A percentile compares a stretch with the other conserved stretches of the same genome.
Conservation (phyloP, 2,329 filamentous ascomycete species). For the Laburnicola sp. region DNA sequence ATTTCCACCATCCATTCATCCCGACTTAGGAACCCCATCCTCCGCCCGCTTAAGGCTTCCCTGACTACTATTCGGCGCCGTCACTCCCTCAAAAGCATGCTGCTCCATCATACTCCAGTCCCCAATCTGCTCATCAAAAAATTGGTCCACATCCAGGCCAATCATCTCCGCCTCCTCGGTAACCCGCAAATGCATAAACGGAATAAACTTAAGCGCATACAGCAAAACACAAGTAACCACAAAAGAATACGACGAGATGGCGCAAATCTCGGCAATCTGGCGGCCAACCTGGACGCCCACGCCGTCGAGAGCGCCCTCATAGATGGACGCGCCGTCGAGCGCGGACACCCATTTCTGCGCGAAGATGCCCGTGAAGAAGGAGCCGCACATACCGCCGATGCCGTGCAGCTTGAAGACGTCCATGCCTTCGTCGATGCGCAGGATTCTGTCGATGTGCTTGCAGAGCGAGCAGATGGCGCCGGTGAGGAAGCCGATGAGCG, state of each 20-base stretch:
- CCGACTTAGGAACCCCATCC: background rate
- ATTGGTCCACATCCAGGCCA: conserved; percentile 59
- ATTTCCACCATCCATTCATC: background rate
- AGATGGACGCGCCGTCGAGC: conserved; percentile 55
- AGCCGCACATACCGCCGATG: conserved; percentile 60
- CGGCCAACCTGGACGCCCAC: conserved; percentile 59
- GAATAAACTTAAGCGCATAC: conserved; percentile 58
- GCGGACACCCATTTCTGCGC: conserved; percentile 53
- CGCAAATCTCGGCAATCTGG: conserved; percentile 60
- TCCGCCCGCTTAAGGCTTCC: conserved; percentile 1
- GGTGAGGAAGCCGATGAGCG: conserved; percentile 60
- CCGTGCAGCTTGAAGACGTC: conserved; percentile 64
- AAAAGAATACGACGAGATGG: conserved; percentile 59
- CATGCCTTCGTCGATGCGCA: conserved; percentile 61
- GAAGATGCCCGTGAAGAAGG: conserved; percentile 62
- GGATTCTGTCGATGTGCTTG: conserved; percentile 57
- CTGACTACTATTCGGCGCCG: background rate
- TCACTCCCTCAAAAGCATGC: conserved; percentile 24
- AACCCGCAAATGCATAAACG: conserved; percentile 58
- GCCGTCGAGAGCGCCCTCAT: conserved; percentile 56
- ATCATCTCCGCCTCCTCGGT: conserved; percentile 59
- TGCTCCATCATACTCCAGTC: conserved; percentile 51
- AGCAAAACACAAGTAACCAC: conserved; percentile 57
- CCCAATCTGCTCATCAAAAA: conserved; percentile 61
- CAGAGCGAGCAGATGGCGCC: conserved; percentile 54